Percentiles rank a stretch among this genome's conserved stretches.
Conservation (phyloP, 306 rosid species). For the Trifolium subterraneum region DNA sequence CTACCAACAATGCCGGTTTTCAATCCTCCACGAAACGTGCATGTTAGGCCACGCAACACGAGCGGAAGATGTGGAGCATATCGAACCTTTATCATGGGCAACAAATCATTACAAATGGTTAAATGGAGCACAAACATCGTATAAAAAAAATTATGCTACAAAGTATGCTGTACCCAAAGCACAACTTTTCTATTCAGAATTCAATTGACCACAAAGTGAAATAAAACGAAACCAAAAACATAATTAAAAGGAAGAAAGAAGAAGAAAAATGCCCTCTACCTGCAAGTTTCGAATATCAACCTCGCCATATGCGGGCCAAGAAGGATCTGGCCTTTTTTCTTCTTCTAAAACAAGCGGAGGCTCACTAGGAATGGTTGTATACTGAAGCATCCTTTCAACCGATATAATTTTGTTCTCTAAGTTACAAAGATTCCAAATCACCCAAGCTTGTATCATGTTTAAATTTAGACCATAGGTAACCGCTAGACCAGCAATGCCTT, state of each 20-base stretch:
- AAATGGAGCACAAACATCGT: neutral
- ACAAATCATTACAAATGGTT: constrained; percentile 7
- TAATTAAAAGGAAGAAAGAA: neutral
- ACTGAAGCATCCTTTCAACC: constrained; percentile 84
- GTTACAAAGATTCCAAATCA: constrained; percentile 74
- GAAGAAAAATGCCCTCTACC: constrained; percentile 48
- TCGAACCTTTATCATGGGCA: constrained; percentile 62
- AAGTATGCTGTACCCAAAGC: constrained; percentile 4
- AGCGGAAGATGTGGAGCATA: constrained; percentile 92
- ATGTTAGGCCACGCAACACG: constrained; percentile 76
- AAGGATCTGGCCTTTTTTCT: constrained; percentile 56
- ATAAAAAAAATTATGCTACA: neutral
- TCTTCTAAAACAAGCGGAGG: constrained; percentile 71
- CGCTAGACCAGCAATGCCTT: constrained; percentile 84
- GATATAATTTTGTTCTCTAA: constrained; percentile 86
- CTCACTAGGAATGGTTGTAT: constrained; percentile 64
- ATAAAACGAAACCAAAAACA: neutral
- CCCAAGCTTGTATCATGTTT: constrained; percentile 65
- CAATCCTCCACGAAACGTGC: constrained; percentile 73
- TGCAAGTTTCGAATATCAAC: constrained; percentile 70
- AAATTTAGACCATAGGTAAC: constrained; percentile 88
- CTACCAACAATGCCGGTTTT: constrained; percentile 92
- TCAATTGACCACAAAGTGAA: neutral
- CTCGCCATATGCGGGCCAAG: constrained; percentile 78
- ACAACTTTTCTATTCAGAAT: neutral